Conservation (phyloP, 306 rosid species). For the Delonix regia region DNA sequence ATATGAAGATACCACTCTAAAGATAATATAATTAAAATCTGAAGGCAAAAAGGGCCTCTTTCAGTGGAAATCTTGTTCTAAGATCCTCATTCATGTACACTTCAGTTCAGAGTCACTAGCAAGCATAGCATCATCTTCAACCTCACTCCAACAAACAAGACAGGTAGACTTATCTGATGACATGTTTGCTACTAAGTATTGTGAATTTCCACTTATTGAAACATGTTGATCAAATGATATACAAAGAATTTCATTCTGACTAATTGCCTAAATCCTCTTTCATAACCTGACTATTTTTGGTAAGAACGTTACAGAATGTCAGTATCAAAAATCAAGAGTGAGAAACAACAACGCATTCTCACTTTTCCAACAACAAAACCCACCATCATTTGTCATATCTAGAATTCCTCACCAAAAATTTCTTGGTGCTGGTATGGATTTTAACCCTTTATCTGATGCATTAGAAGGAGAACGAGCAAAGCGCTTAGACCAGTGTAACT, state of each 20-base stretch:
- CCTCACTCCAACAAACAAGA: not conserved
- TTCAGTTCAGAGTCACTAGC: not conserved
- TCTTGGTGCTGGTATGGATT: conserved; percentile 43
- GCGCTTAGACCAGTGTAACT: conserved; percentile 62
- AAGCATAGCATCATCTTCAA: not conserved
- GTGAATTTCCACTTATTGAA: conserved; percentile 1
- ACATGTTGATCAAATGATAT: conserved; percentile 1
- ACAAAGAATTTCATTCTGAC: not conserved
- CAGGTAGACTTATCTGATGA: not conserved
- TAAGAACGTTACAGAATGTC: conserved; percentile 24
- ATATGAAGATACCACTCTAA: not conserved
- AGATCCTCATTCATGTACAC: not conserved
- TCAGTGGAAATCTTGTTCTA: too few relatives aligned
- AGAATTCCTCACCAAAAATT: conserved; percentile 53
- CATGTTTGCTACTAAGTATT: not conserved
- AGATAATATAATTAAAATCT: too few relatives aligned
- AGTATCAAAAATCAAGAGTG: conserved; percentile 27
- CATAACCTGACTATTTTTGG: not conserved
- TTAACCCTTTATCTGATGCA: conserved; percentile 23
- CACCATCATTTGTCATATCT: not conserved
- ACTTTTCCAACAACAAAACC: conserved; percentile 37
- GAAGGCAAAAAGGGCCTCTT: too few relatives aligned
- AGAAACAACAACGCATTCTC: conserved; percentile 9
- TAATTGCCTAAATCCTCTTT: conserved; percentile 23
- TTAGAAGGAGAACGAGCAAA: conserved; percentile 39